phyloP scores from a whole-genome alignment of 768 basidiomycete species.

The Leccinum broughii region DNA sequence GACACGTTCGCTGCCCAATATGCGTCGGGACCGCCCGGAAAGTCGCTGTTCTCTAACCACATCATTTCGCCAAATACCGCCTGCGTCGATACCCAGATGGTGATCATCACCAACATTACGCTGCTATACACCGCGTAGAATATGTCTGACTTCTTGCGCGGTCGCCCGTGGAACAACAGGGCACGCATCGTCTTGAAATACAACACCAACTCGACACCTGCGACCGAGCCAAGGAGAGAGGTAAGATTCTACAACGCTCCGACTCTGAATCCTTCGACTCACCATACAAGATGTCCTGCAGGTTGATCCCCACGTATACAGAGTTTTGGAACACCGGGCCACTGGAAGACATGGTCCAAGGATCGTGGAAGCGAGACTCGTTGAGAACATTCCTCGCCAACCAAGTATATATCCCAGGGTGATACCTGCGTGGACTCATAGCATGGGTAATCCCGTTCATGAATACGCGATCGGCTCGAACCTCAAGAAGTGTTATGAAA shows the following conservation, averaged over 20 bases:
- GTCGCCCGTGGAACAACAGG: conserved; percentile 8
- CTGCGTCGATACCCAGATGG: conserved; percentile 32
- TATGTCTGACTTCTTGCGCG: conserved; percentile 8
- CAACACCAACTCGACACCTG: conserved; percentile 27
- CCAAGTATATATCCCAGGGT: conserved; percentile 12
- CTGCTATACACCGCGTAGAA: conserved; percentile 30
- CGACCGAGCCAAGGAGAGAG: neutral
- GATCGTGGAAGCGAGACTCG: neutral
- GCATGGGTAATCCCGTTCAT: neutral
- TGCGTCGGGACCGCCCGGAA: conserved; percentile 36
- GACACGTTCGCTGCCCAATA: conserved; percentile 32
- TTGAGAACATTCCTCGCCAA: neutral
- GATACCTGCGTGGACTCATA: neutral
- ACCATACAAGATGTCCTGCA: conserved; percentile 30
- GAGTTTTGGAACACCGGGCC: conserved; percentile 22
- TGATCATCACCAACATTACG: conserved; percentile 32
- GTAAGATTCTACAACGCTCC: neutral
- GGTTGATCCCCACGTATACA: conserved; percentile 27
- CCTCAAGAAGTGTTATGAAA: neutral
- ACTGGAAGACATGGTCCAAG: conserved; percentile 18
- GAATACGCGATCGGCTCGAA: neutral
- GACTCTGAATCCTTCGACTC: neutral
- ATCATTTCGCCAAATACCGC: conserved; percentile 35
- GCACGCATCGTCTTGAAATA: conserved; percentile 27
- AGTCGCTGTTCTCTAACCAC: conserved; percentile 36